Percentiles rank a stretch among this genome's conserved stretches.
Conservation (phyloP, 2,329 filamentous ascomycete genomes). For the Lasiodiplodia sp. region DNA sequence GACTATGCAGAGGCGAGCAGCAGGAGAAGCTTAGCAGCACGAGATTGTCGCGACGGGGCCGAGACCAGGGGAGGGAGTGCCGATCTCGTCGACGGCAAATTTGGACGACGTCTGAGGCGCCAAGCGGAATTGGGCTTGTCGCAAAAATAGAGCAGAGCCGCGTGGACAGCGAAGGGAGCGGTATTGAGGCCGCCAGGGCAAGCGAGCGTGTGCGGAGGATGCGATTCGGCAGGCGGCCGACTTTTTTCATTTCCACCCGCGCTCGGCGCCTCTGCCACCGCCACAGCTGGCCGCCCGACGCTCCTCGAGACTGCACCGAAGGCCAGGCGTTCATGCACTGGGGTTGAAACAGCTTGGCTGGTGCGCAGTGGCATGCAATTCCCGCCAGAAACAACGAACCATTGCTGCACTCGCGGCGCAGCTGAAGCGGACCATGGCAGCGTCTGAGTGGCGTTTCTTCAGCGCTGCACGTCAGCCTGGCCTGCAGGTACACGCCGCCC, state of each 20-base stretch:
- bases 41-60: constrained; percentile 12
- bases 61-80: constrained; percentile 5
- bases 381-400: not conserved
- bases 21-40: not conserved
- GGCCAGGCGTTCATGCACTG: not conserved
- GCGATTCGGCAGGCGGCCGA: not conserved
- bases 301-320: too few relatives aligned
- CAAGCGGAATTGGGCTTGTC: not conserved
- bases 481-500: constrained; percentile 12
- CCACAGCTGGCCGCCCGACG: too few relatives aligned
- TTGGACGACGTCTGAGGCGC: not conserved
- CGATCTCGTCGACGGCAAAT: constrained; percentile 6
- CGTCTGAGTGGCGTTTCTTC: not conserved
- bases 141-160: constrained; percentile 14
- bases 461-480: not conserved
- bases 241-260: too few relatives aligned
- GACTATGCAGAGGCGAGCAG: not conserved
- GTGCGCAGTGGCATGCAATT: not conserved
- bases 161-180: not conserved
- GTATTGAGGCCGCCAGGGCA: not conserved
- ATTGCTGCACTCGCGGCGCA: not conserved
- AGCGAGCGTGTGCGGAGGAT: not conserved
- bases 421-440: not conserved
- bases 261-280: too few relatives aligned
- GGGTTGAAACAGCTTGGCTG: not conserved